phyloP scores from a whole-genome alignment of 192 early-diverging fungal genomes.

The Neocallimastix lanati region DNA sequence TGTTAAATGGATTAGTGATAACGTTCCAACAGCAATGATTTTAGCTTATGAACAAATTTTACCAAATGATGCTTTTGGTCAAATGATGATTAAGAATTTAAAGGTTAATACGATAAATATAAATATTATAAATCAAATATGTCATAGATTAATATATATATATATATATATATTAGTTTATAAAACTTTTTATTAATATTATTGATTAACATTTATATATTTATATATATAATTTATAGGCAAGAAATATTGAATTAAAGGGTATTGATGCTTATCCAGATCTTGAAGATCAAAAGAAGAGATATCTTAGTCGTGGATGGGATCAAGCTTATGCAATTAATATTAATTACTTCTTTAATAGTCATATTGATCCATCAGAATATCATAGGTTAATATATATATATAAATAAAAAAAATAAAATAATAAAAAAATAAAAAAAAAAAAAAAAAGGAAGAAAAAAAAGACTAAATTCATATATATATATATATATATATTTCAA shows the following conservation, averaged over 20 bases:
- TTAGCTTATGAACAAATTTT: conserved; percentile 81
- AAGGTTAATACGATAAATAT: no score
- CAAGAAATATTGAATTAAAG: neutral
- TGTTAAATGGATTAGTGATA: conserved; percentile 46
- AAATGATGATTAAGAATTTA: conserved; percentile 79
- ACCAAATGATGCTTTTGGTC: conserved; percentile 78
- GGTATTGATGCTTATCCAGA: neutral
- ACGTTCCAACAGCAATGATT: conserved; percentile 33
- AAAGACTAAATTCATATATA: no score
- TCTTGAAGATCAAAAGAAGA: neutral
- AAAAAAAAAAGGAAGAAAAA: no score
- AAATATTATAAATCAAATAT: no score
- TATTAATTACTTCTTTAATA: neutral
- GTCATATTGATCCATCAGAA: neutral
- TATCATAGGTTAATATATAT: neutral
- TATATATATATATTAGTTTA: no score
- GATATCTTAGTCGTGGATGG: neutral
- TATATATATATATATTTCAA: neutral
- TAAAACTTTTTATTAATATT: no score
- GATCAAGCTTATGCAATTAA: neutral
- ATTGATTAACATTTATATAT: no score
- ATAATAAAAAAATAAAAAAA: no score
- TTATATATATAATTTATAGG: no score
- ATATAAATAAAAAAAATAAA: neutral
- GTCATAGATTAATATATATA: no score